Evolutionary conservation across 164 flowering plant species (phyloP).

Genomic region (Berberis vulgaris): DNA sequence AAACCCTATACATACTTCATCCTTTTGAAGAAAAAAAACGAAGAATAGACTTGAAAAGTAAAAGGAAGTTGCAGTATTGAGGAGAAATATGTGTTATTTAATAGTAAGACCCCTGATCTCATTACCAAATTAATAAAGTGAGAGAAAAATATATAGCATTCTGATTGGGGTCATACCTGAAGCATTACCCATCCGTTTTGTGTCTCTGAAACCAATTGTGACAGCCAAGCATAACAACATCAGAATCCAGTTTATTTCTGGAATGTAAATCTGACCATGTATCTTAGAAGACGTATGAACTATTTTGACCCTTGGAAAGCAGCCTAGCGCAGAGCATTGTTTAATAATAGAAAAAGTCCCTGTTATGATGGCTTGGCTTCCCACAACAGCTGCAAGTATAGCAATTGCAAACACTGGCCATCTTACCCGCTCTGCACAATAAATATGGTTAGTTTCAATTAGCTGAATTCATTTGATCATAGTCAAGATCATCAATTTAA

Average conservation of each 20-base stretch:
- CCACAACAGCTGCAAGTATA: constrained; percentile 88
- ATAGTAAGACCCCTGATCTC: too few relatives aligned
- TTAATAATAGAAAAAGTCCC: constrained; percentile 95
- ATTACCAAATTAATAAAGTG: background rate
- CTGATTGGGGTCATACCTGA: constrained; percentile 41
- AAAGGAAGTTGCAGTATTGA: too few relatives aligned
- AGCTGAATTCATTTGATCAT: background rate
- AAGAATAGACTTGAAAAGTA: too few relatives aligned
- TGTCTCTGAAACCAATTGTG: constrained; percentile 77
- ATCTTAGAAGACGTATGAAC: constrained; percentile 81
- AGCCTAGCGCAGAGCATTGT: constrained; percentile 78
- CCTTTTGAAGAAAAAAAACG: too few relatives aligned
- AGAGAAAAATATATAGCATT: background rate
- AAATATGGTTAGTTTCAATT: background rate
- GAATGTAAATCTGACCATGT: constrained; percentile 85
- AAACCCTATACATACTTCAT: too few relatives aligned
- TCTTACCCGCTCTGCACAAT: constrained; percentile 44
- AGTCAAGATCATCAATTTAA: background rate
- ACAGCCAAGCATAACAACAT: constrained; percentile 78
- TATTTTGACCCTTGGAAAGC: constrained; percentile 86
- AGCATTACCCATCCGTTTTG: constrained; percentile 74
- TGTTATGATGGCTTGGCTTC: constrained; percentile 91
- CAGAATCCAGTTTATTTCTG: constrained; percentile 85
- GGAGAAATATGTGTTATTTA: too few relatives aligned
- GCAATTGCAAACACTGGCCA: constrained; percentile 91